A percentile compares a stretch with the other conserved stretches of the same genome.
Conservation (phyloP, 306 rosid genomes). For the Begonia peltatifolia region DNA sequence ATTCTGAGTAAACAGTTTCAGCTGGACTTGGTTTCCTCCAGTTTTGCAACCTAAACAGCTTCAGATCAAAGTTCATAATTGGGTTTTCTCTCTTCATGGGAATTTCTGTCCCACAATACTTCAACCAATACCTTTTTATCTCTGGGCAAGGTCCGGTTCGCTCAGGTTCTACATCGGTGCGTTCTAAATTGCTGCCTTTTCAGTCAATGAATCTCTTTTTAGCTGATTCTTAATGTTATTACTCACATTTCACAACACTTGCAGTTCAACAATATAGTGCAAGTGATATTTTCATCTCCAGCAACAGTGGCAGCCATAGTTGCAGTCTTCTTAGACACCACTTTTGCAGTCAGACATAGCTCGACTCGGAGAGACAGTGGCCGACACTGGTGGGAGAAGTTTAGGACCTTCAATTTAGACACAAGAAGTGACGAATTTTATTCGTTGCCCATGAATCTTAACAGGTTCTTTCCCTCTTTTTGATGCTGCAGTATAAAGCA, state of each 20-base stretch:
- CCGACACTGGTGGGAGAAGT: constrained; percentile 81
- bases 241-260: not conserved
- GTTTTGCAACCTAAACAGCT: constrained; percentile 79
- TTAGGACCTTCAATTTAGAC: constrained; percentile 34
- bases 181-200: constrained; percentile 7
- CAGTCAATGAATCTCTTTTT: too few relatives aligned
- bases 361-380: constrained; percentile 60
- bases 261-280: constrained; percentile 64
- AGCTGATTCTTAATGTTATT: not conserved
- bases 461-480: constrained; percentile 63
- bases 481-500: constrained; percentile 12
- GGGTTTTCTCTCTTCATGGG: constrained; percentile 85
- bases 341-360: constrained; percentile 25
- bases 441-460: constrained; percentile 45
- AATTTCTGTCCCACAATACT: constrained; percentile 67
- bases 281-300: constrained; percentile 66
- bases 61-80: constrained; percentile 46
- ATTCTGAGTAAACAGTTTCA: constrained; percentile 34
- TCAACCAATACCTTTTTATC: constrained; percentile 25
- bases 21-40: constrained; percentile 69
- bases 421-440: constrained; percentile 58
- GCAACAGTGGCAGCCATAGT: constrained; percentile 55
- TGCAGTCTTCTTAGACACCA: constrained; percentile 49
- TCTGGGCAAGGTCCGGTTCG: constrained; percentile 56
- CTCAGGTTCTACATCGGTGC: constrained; percentile 42